Conservation (phyloP, 108 stramenopile genomes). For the Nitzschia sp. region DNA sequence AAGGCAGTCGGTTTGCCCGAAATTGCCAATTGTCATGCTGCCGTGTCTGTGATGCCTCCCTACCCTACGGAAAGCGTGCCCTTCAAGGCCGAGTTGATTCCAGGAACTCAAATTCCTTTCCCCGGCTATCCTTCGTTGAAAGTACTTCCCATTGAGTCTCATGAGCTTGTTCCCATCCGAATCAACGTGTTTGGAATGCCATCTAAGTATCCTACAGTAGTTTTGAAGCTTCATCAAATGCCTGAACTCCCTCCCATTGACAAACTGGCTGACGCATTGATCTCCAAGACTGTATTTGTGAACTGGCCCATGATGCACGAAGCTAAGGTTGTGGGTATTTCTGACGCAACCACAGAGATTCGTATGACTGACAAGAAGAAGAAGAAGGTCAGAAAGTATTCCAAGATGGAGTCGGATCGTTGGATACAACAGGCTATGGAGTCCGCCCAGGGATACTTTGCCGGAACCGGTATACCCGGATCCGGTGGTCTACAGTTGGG, state of each 20-base stretch:
- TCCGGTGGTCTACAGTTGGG: slow-evolving; percentile 90
- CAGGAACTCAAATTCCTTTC: slow-evolving; percentile 83
- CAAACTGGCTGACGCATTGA: slow-evolving; percentile 64
- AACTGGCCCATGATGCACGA: slow-evolving; percentile 99
- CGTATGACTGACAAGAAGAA: slow-evolving; percentile 57
- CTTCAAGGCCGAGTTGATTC: slow-evolving; percentile 81
- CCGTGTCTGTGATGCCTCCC: slow-evolving; percentile 63
- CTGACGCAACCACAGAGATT: slow-evolving; percentile 69
- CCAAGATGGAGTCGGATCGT: slow-evolving; percentile 51
- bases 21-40: slow-evolving; percentile 76
- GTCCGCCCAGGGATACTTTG: slow-evolving; percentile 71
- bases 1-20: slow-evolving; percentile 82
- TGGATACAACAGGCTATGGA: slow-evolving; percentile 68
- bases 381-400: slow-evolving; percentile 43
- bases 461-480: slow-evolving; percentile 73
- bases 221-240: slow-evolving; percentile 72
- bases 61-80: slow-evolving; percentile 50
- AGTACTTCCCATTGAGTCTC: slow-evolving; percentile 75
- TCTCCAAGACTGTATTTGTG: slow-evolving; percentile 86
- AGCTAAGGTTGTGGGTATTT: slow-evolving; percentile 88
- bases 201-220: slow-evolving; percentile 86
- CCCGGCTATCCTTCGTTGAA: slow-evolving; percentile 92
- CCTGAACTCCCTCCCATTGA: slow-evolving; percentile 70
- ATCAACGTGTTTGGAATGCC: slow-evolving; percentile 86
- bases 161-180: slow-evolving; percentile 62